These are phyloP conservation scores for Cicer arietinum DNA, from an alignment of 306 rosid species.

Conservation along the genomic window DNA sequence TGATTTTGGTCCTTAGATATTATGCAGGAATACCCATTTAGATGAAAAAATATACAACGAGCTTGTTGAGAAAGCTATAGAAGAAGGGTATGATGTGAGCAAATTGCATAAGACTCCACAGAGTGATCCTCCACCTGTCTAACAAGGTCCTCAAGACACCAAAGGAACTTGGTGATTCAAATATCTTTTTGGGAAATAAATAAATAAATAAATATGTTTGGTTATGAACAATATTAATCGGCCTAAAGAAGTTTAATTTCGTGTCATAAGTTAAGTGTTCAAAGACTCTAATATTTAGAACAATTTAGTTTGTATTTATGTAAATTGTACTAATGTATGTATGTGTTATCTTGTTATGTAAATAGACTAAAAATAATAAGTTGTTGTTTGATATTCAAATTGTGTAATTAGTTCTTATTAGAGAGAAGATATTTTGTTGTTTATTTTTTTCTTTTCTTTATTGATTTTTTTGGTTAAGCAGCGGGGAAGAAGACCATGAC, in stretches of 20 bases:
- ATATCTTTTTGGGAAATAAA: conserved; percentile 47
- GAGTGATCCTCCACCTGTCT: conserved; percentile 65
- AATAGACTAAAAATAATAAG: not conserved
- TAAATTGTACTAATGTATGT: too few species aligned
- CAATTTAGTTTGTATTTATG: too few species aligned
- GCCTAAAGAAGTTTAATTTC: too few species aligned
- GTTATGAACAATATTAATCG: too few species aligned
- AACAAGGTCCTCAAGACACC: conserved; percentile 59
- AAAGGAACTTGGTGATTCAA: conserved; percentile 78
- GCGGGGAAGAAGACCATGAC: not conserved
- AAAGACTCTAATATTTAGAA: too few species aligned
- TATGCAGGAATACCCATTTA: conserved; percentile 59
- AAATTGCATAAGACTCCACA: conserved; percentile 90
- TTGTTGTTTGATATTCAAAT: not conserved
- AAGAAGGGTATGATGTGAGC: conserved; percentile 78
- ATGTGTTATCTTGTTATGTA: not conserved
- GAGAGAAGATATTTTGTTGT: not conserved
- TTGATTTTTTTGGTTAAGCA: not conserved
- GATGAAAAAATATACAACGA: conserved; percentile 68
- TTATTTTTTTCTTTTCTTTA: not conserved
- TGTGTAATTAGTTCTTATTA: not conserved
- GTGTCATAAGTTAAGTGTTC: not conserved
- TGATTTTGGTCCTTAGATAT: conserved; percentile 52
- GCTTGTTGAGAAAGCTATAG: conserved; percentile 65
- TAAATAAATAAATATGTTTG: not conserved